Conservation (phyloP, 1,284 basidiomycete genomes). For the Porogramme epimiltina region DNA sequence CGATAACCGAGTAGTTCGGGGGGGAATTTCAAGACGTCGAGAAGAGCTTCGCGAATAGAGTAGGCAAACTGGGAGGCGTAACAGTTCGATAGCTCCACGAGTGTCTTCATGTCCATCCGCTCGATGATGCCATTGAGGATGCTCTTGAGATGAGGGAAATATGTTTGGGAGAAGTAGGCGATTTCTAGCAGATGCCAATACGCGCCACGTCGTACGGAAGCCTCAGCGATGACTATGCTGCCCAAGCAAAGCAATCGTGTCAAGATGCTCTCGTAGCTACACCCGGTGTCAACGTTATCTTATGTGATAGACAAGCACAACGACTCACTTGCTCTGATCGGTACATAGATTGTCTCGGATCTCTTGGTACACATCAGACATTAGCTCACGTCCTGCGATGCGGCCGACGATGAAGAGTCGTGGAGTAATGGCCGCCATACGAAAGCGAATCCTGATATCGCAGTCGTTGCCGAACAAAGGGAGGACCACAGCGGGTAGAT, state of each 20-base stretch:
- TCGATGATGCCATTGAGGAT: constrained; percentile 65
- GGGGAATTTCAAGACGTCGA: constrained; percentile 68
- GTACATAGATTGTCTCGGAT: constrained; percentile 46
- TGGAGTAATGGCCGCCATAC: constrained; percentile 67
- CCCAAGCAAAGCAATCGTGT: constrained; percentile 79
- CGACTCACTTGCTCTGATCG: constrained; percentile 49
- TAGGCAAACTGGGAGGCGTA: constrained; percentile 81
- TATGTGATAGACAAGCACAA: constrained; percentile 3
- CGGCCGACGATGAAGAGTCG: constrained; percentile 54
- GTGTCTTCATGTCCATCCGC: constrained; percentile 67
- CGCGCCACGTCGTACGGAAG: constrained; percentile 79
- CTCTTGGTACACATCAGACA: constrained; percentile 42
- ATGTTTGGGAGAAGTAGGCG: constrained; percentile 47
- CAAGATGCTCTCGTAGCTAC: constrained; percentile 76
- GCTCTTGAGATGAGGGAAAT: constrained; percentile 63
- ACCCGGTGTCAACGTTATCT: constrained; percentile 12
- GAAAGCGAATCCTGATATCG: constrained; percentile 88
- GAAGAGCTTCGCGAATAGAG: constrained; percentile 52
- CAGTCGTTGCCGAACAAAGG: constrained; percentile 60
- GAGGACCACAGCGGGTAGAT: constrained; percentile 52
- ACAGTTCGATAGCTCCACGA: constrained; percentile 74
- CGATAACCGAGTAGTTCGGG: constrained; percentile 73
- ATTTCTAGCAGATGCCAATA: constrained; percentile 89
- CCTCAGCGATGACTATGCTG: constrained; percentile 85
- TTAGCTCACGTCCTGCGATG: constrained; percentile 28